phyloP scores from a whole-genome alignment of 2,329 filamentous ascomycete genomes.

The Beauveria rudraprayagi region DNA sequence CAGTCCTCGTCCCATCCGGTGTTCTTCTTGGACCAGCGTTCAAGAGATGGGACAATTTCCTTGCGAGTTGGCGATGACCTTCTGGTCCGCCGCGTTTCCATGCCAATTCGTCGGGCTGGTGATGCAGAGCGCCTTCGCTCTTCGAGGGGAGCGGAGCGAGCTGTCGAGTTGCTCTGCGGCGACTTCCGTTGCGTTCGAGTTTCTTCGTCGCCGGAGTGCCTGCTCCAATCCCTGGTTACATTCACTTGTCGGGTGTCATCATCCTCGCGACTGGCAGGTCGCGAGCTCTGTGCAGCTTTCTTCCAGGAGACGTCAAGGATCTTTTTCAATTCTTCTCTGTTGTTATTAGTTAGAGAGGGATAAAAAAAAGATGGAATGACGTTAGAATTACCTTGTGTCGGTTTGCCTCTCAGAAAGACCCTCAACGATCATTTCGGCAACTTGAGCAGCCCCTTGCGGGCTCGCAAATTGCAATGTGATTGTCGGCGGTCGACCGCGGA shows the following conservation, averaged over 20 bases:
- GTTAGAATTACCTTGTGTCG: not conserved
- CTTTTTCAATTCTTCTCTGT: conserved; percentile 4
- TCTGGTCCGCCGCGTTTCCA: conserved; percentile 20
- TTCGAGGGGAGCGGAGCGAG: not conserved
- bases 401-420: not conserved
- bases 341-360: not conserved
- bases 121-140: not conserved
- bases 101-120: conserved; percentile 6
- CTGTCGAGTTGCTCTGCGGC: conserved; percentile 10
- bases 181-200: not conserved
- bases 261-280: not conserved
- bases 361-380: too few relatives aligned
- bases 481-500: not conserved
- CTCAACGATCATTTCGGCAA: not conserved
- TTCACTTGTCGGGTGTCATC: not conserved
- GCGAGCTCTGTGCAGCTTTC: not conserved
- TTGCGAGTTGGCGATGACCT: conserved; percentile 14
- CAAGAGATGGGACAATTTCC: conserved; percentile 13
- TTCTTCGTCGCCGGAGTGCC: too few relatives aligned
- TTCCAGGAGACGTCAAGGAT: not conserved
- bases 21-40: conserved; percentile 43
- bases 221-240: not conserved
- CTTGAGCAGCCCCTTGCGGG: not conserved
- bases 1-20: conserved; percentile 44
- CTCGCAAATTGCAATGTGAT: conserved; percentile 1